Conservation (phyloP, 2,329 filamentous ascomycete species). For the Corniculantispora saksenae region DNA sequence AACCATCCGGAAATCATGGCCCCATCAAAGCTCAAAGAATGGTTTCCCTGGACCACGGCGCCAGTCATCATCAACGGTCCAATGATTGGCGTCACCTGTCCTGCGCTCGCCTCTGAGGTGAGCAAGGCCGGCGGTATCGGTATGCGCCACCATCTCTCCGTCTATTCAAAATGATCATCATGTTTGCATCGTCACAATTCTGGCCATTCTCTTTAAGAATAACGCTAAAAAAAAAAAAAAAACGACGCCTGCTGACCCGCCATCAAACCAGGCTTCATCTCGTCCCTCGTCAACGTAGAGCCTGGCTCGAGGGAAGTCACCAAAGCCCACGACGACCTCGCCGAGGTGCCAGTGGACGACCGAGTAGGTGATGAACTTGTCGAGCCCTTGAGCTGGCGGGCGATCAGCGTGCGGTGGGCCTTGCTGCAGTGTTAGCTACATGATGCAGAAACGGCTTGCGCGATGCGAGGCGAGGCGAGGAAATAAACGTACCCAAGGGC, state of each 20-base stretch:
- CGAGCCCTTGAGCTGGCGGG: conserved; percentile 87
- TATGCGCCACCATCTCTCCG: conserved; percentile 22
- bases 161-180: too few relatives aligned
- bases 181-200: too few relatives aligned
- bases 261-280: conserved; percentile 57
- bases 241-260: too few relatives aligned
- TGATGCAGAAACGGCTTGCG: too few relatives aligned
- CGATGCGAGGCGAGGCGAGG: background rate
- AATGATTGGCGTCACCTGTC: conserved; percentile 36
- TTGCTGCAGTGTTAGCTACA: conserved; percentile 21
- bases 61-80: conserved; percentile 39
- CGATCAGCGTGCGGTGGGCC: conserved; percentile 84
- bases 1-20: conserved; percentile 26
- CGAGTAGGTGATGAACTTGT: conserved; percentile 77
- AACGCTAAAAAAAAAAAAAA: too few relatives aligned
- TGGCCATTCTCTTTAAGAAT: too few relatives aligned
- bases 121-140: conserved; percentile 41
- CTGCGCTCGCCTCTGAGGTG: conserved; percentile 39
- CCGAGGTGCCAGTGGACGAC: conserved; percentile 91
- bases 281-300: conserved; percentile 62
- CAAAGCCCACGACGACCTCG: conserved; percentile 78
- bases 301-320: too few relatives aligned
- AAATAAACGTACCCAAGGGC: conserved; percentile 70
- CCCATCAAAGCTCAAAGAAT: conserved; percentile 27
- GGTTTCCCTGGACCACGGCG: conserved; percentile 32